These are phyloP conservation scores for Hibiscus trionum DNA, from an alignment of 345 rosid species.

Conservation along the genomic window DNA sequence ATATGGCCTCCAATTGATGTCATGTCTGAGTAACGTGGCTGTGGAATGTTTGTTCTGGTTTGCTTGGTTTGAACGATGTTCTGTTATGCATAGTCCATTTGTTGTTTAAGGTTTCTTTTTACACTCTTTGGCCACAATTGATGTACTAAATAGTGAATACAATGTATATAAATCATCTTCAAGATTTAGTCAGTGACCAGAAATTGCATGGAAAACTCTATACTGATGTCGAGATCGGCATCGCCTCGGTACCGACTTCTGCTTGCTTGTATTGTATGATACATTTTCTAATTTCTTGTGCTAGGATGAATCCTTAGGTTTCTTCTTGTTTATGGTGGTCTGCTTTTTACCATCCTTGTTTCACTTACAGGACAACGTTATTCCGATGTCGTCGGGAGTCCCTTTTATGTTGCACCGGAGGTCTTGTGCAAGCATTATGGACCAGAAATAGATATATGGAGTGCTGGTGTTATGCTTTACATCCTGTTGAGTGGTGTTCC, in stretches of 20 bases:
- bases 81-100: neutral
- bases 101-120: neutral
- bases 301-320: neutral
- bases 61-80: neutral
- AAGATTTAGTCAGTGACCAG: neutral
- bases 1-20: too few relatives aligned
- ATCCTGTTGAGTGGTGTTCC: constrained; percentile 93
- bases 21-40: too few relatives aligned
- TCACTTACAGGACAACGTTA: constrained; percentile 54
- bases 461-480: constrained; percentile 93
- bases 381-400: constrained; percentile 91
- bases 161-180: neutral
- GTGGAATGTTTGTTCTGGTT: neutral
- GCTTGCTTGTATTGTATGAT: neutral
- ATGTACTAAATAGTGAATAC: neutral
- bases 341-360: neutral
- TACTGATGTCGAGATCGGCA: neutral
- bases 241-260: neutral
- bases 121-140: neutral
- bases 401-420: constrained; percentile 97
- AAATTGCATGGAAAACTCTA: neutral
- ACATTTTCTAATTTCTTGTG: neutral
- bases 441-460: constrained; percentile 92
- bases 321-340: neutral
- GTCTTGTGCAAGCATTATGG: constrained; percentile 82